Percentiles rank a stretch among this genome's conserved stretches.
phyloP scores from a whole-genome alignment of 441 rosid species.

The Syzygium malaccense region DNA sequence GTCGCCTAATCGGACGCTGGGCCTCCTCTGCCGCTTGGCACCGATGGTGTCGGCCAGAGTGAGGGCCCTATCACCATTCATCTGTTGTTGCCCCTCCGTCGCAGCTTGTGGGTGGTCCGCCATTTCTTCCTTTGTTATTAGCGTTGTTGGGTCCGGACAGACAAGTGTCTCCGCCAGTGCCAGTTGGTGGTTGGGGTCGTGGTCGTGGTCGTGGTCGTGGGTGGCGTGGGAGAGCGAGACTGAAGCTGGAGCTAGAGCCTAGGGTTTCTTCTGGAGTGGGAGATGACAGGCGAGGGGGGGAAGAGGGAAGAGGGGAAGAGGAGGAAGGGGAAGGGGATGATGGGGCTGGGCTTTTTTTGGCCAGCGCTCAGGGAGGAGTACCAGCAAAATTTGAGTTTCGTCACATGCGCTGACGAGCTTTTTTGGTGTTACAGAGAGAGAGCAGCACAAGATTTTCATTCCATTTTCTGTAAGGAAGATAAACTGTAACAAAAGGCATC shows the following conservation, averaged over 20 bases:
- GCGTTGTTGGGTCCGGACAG: not conserved
- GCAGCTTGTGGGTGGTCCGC: not conserved
- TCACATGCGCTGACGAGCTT: not conserved
- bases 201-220: not conserved
- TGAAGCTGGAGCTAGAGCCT: not conserved
- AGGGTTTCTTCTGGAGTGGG: not conserved
- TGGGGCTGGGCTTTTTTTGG: not conserved
- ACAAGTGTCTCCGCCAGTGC: not conserved
- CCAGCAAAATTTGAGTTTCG: not conserved
- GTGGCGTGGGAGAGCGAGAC: not conserved
- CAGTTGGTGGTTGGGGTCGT: not conserved
- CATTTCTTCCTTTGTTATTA: not conserved
- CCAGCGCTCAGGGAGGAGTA: not conserved
- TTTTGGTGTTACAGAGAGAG: not conserved
- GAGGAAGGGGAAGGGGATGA: not conserved
- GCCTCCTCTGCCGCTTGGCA: conserved; percentile 67
- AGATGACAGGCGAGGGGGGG: not conserved
- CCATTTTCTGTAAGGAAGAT: not conserved
- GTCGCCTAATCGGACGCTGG: conserved; percentile 83
- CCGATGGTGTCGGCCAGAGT: not conserved
- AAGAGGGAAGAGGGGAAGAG: not conserved
- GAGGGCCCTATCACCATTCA: not conserved
- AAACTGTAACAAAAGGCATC: not conserved
- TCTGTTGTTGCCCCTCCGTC: not conserved
- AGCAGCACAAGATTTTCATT: too few species aligned